Evolutionary conservation across 768 basidiomycete genomes (phyloP), one percentile per base, ranked within the genome.

Genomic region (Leccinellum albellum): DNA sequence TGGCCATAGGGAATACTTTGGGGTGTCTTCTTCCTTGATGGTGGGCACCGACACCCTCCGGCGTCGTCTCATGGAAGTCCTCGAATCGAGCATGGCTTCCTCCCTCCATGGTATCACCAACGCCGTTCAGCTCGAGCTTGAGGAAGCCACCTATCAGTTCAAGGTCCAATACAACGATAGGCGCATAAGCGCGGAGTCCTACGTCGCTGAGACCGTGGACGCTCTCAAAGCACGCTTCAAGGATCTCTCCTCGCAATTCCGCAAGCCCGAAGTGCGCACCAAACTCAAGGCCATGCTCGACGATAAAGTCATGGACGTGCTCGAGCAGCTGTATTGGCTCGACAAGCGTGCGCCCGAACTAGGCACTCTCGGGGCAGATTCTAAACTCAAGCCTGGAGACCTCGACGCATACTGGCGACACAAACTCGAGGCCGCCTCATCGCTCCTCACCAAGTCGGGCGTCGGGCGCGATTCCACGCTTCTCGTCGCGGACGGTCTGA

Each of bases 121-220:
- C 73, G 94, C 94, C 3, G 97, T 98, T 10, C 94, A 97, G 66
- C 84, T 98, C 37, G 97, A 99, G 70, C 80, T 99, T 9, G 97
- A 99, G 73, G 97, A 98, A 66, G 87, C 97, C 3, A 88, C 87
- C 13, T 99, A 99, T 71, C 97, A 98, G 72, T 99, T 99, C 84
- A 99, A 99, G 75, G 97, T 99, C 2, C 89, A 95, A 71, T 93
- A 92, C 76, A 99, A 99, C 68, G 97, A 99, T 74, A 86, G 93
- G 23, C 83, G 92, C 23, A 91, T 98, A 58, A 89, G 91, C 1
- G 87, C 97, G 12, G 97, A 99, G 72, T 94, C 93, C 2, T 99
- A 99, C 70, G 92, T 99, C 49, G 95, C 97, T 7, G 97, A 98
- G 75, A 94, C 95, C 2, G 88, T 98, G 74, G 97, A 99, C 67